Evolutionary conservation across 2,329 filamentous ascomycete species (phyloP).

Genomic region (Aspergillus awamori): DNA sequence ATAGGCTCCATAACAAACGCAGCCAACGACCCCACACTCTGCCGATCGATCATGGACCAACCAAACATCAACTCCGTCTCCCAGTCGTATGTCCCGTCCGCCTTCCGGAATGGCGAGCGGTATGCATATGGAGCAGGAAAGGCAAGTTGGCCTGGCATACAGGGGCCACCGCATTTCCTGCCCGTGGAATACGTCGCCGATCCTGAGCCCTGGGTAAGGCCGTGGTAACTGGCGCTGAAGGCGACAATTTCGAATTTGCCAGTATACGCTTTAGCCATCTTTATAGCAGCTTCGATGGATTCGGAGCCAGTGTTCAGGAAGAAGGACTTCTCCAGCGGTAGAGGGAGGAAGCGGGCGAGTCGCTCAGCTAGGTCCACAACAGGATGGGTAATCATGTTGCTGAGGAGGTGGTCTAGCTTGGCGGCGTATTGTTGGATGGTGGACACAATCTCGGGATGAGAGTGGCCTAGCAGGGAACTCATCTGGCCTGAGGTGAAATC

Average conservation of each 20-base stretch:
- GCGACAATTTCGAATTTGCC: conserved; percentile 68
- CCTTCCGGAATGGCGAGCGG: conserved; percentile 61
- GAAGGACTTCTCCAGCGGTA: conserved; percentile 56
- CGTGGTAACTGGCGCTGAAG: conserved; percentile 63
- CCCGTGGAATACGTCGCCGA: conserved; percentile 48
- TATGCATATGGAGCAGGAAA: conserved; percentile 65
- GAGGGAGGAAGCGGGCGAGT: conserved; percentile 53
- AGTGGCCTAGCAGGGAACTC: conserved; percentile 62
- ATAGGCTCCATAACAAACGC: conserved; percentile 67
- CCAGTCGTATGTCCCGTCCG: conserved; percentile 67
- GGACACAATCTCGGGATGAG: conserved; percentile 60
- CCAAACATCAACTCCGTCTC: conserved; percentile 65
- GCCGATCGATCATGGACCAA: conserved; percentile 62
- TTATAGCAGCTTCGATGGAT: conserved; percentile 64
- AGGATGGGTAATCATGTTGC: conserved; percentile 60
- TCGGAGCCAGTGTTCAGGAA: conserved; percentile 63
- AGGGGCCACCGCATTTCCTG: conserved; percentile 25
- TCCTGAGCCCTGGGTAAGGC: conserved; percentile 58
- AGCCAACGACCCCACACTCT: conserved; percentile 63
- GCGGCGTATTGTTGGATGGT: conserved; percentile 54
- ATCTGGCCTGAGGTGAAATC: conserved; percentile 66
- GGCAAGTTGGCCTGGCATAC: conserved; percentile 59
- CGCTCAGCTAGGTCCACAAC: conserved; percentile 59
- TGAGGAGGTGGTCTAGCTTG: conserved; percentile 62
- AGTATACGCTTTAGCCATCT: conserved; percentile 65